Percentiles rank a stretch among this genome's conserved stretches.
Evolutionary conservation across 225 moss, liverwort and hornwort genomes (phyloP).

Genomic region (Thuidium tamariscinum): DNA sequence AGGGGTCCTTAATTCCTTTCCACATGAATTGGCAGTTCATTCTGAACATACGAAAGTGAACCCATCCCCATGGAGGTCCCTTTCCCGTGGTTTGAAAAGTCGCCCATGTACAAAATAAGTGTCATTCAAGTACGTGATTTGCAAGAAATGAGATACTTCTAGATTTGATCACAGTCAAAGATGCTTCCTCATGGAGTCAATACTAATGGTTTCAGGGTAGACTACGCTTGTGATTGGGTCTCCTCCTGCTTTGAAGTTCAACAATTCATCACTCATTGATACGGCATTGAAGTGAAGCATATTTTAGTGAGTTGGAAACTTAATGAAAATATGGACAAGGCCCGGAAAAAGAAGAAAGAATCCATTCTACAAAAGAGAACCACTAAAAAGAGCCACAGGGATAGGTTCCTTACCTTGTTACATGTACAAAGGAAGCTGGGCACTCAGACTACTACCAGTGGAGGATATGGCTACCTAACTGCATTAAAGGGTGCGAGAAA

Average conservation of each 20-base stretch:
- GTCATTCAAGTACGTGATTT: background rate
- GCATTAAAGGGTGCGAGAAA: slow-evolving; percentile 75
- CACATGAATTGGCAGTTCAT: background rate
- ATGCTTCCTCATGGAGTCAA: background rate
- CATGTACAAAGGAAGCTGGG: background rate
- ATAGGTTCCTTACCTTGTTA: background rate
- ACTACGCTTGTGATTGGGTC: background rate
- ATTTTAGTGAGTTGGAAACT: background rate
- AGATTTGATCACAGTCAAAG: background rate
- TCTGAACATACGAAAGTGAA: background rate
- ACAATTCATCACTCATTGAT: background rate
- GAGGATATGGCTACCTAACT: slow-evolving; percentile 45
- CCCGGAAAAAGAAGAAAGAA: background rate
- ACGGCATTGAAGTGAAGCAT: background rate
- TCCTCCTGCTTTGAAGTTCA: background rate
- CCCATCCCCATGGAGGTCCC: background rate
- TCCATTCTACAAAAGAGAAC: background rate
- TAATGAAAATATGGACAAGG: background rate
- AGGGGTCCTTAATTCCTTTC: background rate
- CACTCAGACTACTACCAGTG: slow-evolving; percentile 40
- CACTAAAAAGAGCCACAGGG: background rate
- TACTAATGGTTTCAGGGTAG: background rate
- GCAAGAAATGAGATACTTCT: background rate
- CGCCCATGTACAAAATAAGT: background rate
- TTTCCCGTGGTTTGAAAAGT: background rate